Conservation (phyloP, 2,329 filamentous ascomycete species). For the Coleophoma eucalyptorum region DNA sequence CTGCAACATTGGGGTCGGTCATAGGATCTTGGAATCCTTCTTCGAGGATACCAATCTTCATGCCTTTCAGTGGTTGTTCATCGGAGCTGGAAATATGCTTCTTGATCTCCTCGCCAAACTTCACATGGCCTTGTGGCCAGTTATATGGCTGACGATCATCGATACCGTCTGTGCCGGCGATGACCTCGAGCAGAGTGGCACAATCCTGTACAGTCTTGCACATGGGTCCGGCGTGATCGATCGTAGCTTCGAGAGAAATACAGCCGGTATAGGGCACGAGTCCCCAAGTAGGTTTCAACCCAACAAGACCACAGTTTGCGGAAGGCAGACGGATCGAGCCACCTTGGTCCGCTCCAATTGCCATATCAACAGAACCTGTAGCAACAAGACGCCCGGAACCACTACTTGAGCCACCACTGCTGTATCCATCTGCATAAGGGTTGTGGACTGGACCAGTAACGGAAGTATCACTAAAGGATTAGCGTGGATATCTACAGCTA, state of each 20-base stretch:
- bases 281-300: constrained; percentile 21
- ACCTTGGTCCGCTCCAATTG: constrained; percentile 25
- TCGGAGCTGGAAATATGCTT: constrained; percentile 5
- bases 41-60: constrained; percentile 38
- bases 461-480: constrained; percentile 12
- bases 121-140: constrained; percentile 20
- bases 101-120: constrained; percentile 17
- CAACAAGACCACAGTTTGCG: constrained; percentile 20
- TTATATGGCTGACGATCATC: constrained; percentile 40
- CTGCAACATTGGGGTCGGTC: constrained; percentile 33
- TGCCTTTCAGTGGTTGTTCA: constrained; percentile 20
- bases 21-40: constrained; percentile 41
- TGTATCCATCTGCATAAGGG: constrained; percentile 40
- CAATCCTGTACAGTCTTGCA: constrained; percentile 34
- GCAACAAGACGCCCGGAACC: constrained; percentile 43
- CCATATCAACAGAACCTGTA: constrained; percentile 37
- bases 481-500: background rate
- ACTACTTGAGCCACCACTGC: constrained; percentile 43
- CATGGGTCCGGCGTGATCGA: constrained; percentile 46
- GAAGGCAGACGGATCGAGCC: constrained; percentile 20
- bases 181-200: constrained; percentile 38
- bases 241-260: constrained; percentile 44
- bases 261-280: constrained; percentile 27
- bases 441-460: constrained; percentile 31
- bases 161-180: constrained; percentile 44